Base-by-base conservation (phyloP, 345 rosid species). In the Litchi chinensis region DNA sequence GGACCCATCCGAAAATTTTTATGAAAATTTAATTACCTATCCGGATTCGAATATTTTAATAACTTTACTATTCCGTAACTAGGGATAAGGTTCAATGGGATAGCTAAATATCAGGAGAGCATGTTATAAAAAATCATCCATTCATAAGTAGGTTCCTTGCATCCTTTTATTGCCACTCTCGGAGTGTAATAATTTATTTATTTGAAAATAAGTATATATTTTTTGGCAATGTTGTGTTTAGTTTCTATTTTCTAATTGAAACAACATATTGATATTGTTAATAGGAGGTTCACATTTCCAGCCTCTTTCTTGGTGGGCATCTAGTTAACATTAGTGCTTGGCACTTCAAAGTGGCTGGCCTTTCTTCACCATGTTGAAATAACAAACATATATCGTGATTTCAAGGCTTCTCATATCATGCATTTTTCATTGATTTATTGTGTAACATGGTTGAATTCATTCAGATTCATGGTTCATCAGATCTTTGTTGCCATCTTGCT, bases 261-360 rank as follows among this genome's bases (percentile, higher is more conserved):
- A 10, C 50, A 9, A 37, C 69, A 22, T 48, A 9, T 32, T 41
- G 40, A 28, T 52, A 57, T n/a, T 76, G 46, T 32, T 2, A 79
- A 75, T 90, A 96, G 99, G 97, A 76, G 98, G 97, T 26, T 92
- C 98, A 18, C 89, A 83, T 78, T 87, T 87, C 82, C 95, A 91
- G 79, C 97, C 99, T 11, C 94, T 96, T 82, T 83, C 97, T 13
- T 96, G 99, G 32, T 28, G 99, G 86, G 77, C 68, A 77, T 89
- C 0, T 82, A 98, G 48, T 80, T 96, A 88, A 90, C 88, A 82
- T 91, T 96, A 67, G 89, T 97, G 70, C 94, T 91, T 80, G 93
- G 92, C 79, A 97, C 99, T 70, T 98, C 99, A 26, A 90, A 85
- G 83, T 98, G 99, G 71, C 97, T 96, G 66, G 98, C 97, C 19